A percentile compares a stretch with the other conserved stretches of the same genome.
Conservation (phyloP, 2,329 filamentous ascomycete species). For the Pezicula neosporulosa region DNA sequence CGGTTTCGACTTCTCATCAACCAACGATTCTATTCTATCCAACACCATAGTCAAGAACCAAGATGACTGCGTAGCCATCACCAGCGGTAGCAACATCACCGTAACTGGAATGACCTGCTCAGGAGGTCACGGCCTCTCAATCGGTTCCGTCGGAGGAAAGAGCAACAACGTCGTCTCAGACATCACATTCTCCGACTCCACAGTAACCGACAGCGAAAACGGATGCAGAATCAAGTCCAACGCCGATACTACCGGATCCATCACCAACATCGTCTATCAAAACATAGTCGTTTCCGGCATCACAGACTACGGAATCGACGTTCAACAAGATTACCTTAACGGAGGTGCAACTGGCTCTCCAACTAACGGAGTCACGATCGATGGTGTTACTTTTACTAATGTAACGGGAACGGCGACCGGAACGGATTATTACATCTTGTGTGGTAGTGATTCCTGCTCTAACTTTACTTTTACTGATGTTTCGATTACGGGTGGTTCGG, state of each 20-base stretch:
- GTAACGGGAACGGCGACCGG: slow-evolving; percentile 26
- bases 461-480: slow-evolving; percentile 29
- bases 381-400: slow-evolving; percentile 22
- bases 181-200: slow-evolving; percentile 23
- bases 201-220: slow-evolving; percentile 22
- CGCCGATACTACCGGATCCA: slow-evolving; percentile 31
- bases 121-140: slow-evolving; percentile 22
- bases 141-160: slow-evolving; percentile 26
- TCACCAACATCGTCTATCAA: slow-evolving; percentile 37
- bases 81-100: slow-evolving; percentile 38
- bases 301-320: slow-evolving; percentile 44
- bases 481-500: slow-evolving; percentile 26
- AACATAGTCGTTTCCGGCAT: slow-evolving; percentile 42
- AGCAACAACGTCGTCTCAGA: slow-evolving; percentile 24
- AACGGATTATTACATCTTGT: slow-evolving; percentile 30
- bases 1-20: slow-evolving; percentile 44
- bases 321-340: slow-evolving; percentile 48
- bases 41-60: slow-evolving; percentile 50
- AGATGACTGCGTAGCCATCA: slow-evolving; percentile 55
- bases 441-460: slow-evolving; percentile 29
- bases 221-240: slow-evolving; percentile 34
- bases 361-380: slow-evolving; percentile 33
- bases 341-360: slow-evolving; percentile 33
- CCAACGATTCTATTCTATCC: slow-evolving; percentile 42
- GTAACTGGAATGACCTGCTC: slow-evolving; percentile 15